Conservation (phyloP, 139 green algal species). For the Eudorina sp. region DNA sequence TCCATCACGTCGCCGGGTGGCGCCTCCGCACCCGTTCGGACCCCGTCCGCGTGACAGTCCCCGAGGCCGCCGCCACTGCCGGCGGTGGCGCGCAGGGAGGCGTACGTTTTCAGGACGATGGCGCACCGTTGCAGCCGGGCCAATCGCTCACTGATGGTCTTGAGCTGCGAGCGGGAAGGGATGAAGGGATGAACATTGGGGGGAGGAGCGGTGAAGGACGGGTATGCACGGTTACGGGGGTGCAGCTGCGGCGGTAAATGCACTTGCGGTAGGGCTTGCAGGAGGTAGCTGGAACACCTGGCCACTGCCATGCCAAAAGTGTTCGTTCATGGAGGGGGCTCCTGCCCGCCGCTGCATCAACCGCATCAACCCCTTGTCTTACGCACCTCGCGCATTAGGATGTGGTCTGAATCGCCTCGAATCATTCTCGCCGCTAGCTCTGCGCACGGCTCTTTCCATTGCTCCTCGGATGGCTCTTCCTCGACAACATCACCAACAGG, state of each 20-base stretch:
- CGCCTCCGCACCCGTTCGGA: too few species aligned
- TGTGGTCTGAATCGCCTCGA: neutral
- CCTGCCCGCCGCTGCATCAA: too few species aligned
- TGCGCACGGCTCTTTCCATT: neutral
- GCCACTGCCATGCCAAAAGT: too few species aligned
- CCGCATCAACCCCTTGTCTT: too few species aligned
- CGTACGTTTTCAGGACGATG: neutral
- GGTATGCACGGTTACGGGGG: too few species aligned
- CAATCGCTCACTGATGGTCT: neutral
- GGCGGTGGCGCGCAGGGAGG: neutral
- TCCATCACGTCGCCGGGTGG: too few species aligned
- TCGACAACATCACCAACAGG: neutral
- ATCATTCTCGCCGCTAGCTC: neutral
- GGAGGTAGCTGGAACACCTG: too few species aligned
- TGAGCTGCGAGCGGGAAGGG: neutral
- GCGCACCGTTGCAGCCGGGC: conserved; percentile 5
- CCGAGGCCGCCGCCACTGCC: neutral
- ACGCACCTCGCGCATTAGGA: neutral
- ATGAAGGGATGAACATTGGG: too few species aligned
- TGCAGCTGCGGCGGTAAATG: too few species aligned
- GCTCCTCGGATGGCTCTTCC: neutral
- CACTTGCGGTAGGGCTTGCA: too few species aligned
- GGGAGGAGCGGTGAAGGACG: too few species aligned
- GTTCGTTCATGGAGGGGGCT: too few species aligned
- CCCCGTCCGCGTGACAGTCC: neutral